Base-by-base conservation (phyloP, 2,329 filamentous ascomycete genomes). In the Colletotrichum lentis region DNA sequence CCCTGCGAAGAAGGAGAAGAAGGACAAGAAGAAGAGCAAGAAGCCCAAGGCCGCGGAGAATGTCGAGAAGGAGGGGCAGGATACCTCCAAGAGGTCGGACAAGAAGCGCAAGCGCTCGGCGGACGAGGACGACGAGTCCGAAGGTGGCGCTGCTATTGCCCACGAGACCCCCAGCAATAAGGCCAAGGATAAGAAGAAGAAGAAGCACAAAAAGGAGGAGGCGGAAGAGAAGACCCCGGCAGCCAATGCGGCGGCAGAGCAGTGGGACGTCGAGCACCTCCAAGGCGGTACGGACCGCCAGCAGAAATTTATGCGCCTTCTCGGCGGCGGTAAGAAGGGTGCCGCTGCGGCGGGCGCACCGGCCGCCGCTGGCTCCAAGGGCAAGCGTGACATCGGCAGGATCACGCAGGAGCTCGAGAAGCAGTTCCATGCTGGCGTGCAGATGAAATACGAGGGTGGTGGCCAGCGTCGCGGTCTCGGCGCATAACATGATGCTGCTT, bases 371-470 rank as follows among this genome's bases (percentile, higher is more conserved):
- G 55, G 56, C 61, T 22, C 31, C 71, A 61, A 77, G 72, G 71
- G 69, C 72, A 73, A 77, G 73, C 72, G 76, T 8, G 74, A 77
- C 70, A 70, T 72, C 24, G 52, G 55, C 64, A 79, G 80, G 71
- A 81, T 83, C 37, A 82, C 86, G 70, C 79, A 80, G 35, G 85
- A 87, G 52, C 81, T 89, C 24, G 84, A 87, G 75, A 81, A 80
- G 67, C 86, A 89, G 72, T 89, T 85, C 69, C 82, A 87, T 69
- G 77, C 78, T 11, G 86, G 86, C 35, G 86, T 88, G 76, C 82
- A 80, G 72, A 82, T 84, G 78, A 88, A 88, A 78, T 80, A 82
- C 37, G 85, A 86, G 52, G 79, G 77, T 22, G 80, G 81, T 31
- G 80, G 80, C 43, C 82, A 83, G 73, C 81, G 81, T 67, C 82